Base-by-base conservation (phyloP, 1,139 yeast species). In the Maudiozyma humilis region DNA sequence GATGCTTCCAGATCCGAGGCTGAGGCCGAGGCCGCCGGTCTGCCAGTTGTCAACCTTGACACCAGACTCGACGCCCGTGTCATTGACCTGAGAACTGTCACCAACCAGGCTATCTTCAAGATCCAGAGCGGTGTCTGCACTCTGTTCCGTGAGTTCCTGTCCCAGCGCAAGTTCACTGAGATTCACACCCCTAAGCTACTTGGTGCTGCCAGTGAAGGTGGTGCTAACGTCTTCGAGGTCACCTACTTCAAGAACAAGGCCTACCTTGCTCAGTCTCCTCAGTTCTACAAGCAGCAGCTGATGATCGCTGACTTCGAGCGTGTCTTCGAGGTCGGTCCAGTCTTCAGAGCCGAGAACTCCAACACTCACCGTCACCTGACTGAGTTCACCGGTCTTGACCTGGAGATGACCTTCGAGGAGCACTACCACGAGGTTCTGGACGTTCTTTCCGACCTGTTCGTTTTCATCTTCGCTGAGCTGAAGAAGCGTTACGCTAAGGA, bases 341-440 rank as follows among this genome's bases (percentile, higher is more conserved):
- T 91, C 44, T 91, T 91, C 77, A 80, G 99, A 69, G 99, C 99
- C 47, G 99, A 91, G 69, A 91, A 91, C 74, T 89, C 97, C 52
- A 88, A 91, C 72, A 91, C 98, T 25, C 97, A 91, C 68, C 89
- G 99, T 71, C 99, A 91, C 69, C 83, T 91, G 96, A 91, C 99
- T 47, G 99, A 91, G 69, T 91, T 91, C 67, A 85, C 84, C 48
- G 99, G 99, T 47, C 80, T 93, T 60, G 99, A 91, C 75, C 71
- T 91, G 71, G 99, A 91, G 69, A 87, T 93, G 95, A 85, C 96
- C 6, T 86, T 91, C 63, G 97, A 91, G 71, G 96, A 89, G 70
- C 96, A 91, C 69, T 91, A 91, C 67, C 94, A 93, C 63, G 99
- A 91, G 71, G 95, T 83, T 37, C 73, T 91, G 59, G 95, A 88